phyloP scores from a whole-genome alignment of 2,329 filamentous ascomycete genomes.

The Colletotrichum limetticola region DNA sequence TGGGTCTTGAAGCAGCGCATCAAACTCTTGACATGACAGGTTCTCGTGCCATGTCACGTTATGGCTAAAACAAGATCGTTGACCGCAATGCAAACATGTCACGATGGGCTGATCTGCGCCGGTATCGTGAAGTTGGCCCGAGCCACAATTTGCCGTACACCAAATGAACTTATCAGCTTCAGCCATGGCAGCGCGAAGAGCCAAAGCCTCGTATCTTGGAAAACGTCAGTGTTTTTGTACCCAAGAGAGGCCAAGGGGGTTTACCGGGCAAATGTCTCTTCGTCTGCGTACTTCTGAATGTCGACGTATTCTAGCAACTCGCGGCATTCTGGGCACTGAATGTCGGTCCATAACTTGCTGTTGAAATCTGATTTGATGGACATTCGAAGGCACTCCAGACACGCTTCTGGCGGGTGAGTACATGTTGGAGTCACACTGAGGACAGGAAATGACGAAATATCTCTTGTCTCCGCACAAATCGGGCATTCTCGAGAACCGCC shows the following conservation, averaged over 20 bases:
- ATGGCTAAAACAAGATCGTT: conserved; percentile 56
- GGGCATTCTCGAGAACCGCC: conserved; percentile 44
- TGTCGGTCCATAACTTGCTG: conserved; percentile 53
- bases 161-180: conserved; percentile 59
- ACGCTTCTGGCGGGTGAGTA: conserved; percentile 46
- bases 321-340: conserved; percentile 64
- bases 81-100: conserved; percentile 50
- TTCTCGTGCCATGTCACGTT: conserved; percentile 53
- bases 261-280: conserved; percentile 55
- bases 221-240: neutral
- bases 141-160: conserved; percentile 63
- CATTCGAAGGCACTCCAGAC: conserved; percentile 47
- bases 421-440: conserved; percentile 47
- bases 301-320: conserved; percentile 54
- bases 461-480: conserved; percentile 49
- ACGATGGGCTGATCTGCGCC: conserved; percentile 53
- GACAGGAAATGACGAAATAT: conserved; percentile 43
- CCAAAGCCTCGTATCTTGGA: conserved; percentile 54
- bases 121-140: conserved; percentile 61
- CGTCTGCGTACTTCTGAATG: conserved; percentile 56
- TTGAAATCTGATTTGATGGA: conserved; percentile 48
- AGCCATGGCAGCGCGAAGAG: conserved; percentile 54
- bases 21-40: conserved; percentile 55
- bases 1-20: conserved; percentile 49
- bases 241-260: neutral